Percentiles rank a stretch among this genome's conserved stretches.
phyloP scores from a whole-genome alignment of 176 grass and related monocot genomes.

The Ensete glaucum region DNA sequence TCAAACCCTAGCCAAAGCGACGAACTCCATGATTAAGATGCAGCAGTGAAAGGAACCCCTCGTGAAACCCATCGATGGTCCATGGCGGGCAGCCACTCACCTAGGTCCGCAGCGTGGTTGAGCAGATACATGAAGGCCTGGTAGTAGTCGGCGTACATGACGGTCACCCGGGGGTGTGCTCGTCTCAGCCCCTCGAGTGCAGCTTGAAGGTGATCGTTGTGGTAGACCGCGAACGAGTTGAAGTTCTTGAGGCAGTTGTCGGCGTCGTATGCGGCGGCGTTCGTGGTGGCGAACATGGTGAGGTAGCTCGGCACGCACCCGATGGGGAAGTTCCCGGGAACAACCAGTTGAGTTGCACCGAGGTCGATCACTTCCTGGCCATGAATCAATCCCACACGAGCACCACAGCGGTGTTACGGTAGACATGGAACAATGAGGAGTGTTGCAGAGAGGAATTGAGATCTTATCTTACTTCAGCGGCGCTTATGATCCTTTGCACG shows the following conservation, averaged over 20 bases:
- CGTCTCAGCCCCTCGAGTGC: conserved; percentile 40
- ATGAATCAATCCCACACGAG: neutral
- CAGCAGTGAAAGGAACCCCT: neutral
- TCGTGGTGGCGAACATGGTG: conserved; percentile 38
- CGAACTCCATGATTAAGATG: neutral
- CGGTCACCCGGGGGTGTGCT: conserved; percentile 29
- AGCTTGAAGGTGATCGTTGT: conserved; percentile 54
- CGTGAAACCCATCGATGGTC: neutral
- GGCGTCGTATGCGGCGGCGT: conserved; percentile 34
- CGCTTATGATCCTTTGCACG: conserved; percentile 39
- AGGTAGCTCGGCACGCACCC: conserved; percentile 88
- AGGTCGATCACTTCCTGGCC: conserved; percentile 51
- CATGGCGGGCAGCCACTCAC: conserved; percentile 8
- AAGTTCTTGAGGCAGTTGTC: conserved; percentile 52
- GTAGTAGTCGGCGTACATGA: conserved; percentile 83
- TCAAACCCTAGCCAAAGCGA: conserved; percentile 43
- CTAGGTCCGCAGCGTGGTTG: conserved; percentile 36
- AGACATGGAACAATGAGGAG: no score
- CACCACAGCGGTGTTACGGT: neutral
- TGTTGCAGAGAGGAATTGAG: neutral
- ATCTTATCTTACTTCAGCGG: conserved; percentile 35
- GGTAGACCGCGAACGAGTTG: conserved; percentile 63
- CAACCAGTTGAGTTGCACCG: conserved; percentile 51
- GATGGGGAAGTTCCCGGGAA: conserved; percentile 78
- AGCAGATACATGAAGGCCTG: conserved; percentile 66